Base-by-base conservation (phyloP, 2,329 filamentous ascomycete species). In the Monilinia fructigena region DNA sequence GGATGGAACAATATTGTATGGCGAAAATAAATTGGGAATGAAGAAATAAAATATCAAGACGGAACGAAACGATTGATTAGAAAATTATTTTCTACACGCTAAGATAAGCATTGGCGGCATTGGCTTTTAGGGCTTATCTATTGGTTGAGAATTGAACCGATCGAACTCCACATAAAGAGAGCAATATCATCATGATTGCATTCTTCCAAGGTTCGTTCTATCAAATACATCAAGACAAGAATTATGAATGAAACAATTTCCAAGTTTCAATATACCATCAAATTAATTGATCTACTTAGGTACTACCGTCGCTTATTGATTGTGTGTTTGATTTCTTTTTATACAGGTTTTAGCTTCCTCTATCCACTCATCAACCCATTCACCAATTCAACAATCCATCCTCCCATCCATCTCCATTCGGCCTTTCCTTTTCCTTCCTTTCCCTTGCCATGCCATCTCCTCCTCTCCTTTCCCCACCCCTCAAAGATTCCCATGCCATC, bases 21-120 rank as follows among this genome's bases (percentile, higher is more conserved):
- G 31, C 31, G 31, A 35, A 35, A 35, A 35, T 35, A 35, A 35
- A 35, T 8, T 35, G 31, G 31, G 31, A 35, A 35, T 35, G 31
- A 35, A 35, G 31, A 35, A 35, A 35, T 23, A 23, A 23, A 23
- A 23, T 6, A 35, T 35, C 31, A 35, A 35, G 31, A 35, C 31
- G 31, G 31, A 35, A 35, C 31, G 31, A 35, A 35, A 35, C 31
- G 31, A 35, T 35, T 35, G 31, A 47, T 48, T 48, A 18, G 56
- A 59, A 59, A 59, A 59, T 59, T 59, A 59, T 59, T 59, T 59
- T 59, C 31, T 59, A 59, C 45, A 59, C 56, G 56, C 56, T 59
- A 59, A 48, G 56, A 59, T 59, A 59, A 59, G 56, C 12, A 20
- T 48, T 35, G 26, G 26, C 6, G 26, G 40, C 12, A 8, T 42